Evolutionary conservation across 2,329 filamentous ascomycete genomes (phyloP), one percentile per base, ranked within the genome.

Genomic region (Helotiales sp.): DNA sequence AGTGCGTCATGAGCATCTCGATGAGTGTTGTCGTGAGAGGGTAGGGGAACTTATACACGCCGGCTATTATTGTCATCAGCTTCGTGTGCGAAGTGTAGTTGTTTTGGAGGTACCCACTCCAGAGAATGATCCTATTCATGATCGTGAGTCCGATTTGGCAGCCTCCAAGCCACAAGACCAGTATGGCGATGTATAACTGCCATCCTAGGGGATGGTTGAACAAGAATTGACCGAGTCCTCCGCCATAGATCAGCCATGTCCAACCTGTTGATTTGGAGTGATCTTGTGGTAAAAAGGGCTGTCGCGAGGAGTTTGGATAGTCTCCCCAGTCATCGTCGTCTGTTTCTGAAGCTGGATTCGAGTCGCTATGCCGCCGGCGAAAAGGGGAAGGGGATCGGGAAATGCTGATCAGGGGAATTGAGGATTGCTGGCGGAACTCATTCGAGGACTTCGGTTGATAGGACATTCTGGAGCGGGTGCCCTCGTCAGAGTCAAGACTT

Each of bases 21-120:
- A 81, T 66, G 27, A 80, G 75, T 0, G 79, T 81, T 51, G 76
- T 74, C 8, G 79, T 77, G 29, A 82, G 69, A 13, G 80, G 80
- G 59, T 80, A 82, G 1, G 77, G 77, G 59, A 83, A 82, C 63
- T 78, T 81, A 65, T 72, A 79, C 27, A 77, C 74, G 51, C 77
- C 77, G 56, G 76, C 72, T 74, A 70, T 60, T 64, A 67, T 57
- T 31, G 54, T 56, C 49, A 66, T 64, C 57, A 69, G 65, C 59
- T 68, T 69, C 50, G 59, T 69, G 61, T 70, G 64, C 30, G 60
- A 60, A 13, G 67, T 70, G 49, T 68, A 70, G 53, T 68, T 67
- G 52, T 63, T 60, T 58, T 63, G 54, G 36, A 69, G 63, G 59
- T 67, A 71, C 71, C 55, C 70, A 71, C 74, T 80, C 70, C 75